Conservation (phyloP, 2,329 filamentous ascomycete genomes). For the Fusarium coffeatum region DNA sequence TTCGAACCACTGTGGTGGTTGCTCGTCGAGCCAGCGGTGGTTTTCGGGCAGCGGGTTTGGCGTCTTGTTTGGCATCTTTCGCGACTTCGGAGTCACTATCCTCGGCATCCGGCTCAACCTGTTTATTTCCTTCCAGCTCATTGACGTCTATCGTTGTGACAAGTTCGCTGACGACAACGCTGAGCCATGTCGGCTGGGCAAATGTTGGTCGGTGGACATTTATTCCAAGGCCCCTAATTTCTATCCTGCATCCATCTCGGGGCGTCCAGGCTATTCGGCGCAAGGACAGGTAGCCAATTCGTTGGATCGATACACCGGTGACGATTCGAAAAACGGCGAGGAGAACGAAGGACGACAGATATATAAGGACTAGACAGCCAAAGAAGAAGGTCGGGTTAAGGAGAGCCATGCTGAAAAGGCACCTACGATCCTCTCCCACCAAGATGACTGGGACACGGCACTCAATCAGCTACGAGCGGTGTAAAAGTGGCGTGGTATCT, state of each 20-base stretch:
- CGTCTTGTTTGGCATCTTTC: conserved; percentile 42
- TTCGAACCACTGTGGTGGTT: conserved; percentile 57
- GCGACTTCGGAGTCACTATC: conserved; percentile 47
- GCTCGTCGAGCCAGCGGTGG: conserved; percentile 30
- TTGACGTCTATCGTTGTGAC: conserved; percentile 84
- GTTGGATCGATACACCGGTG: conserved; percentile 94
- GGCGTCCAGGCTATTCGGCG: conserved; percentile 91
- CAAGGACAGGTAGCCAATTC: conserved; percentile 91
- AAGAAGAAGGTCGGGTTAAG: conserved; percentile 84
- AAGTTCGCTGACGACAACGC: conserved; percentile 86
- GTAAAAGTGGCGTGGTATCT: conserved; percentile 40
- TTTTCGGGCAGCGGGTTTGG: conserved; percentile 43
- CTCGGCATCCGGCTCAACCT: conserved; percentile 37
- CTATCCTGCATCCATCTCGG: conserved; percentile 87
- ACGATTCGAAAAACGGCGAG: conserved; percentile 93
- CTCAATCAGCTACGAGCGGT: conserved; percentile 42
- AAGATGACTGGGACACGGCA: conserved; percentile 36
- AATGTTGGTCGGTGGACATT: conserved; percentile 94
- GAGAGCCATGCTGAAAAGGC: conserved; percentile 66
- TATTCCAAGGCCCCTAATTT: conserved; percentile 88
- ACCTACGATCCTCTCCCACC: conserved; percentile 42
- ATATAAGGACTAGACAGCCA: conserved; percentile 85
- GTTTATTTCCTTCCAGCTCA: conserved; percentile 67
- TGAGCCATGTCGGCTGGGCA: conserved; percentile 96
- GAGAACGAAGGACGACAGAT: conserved; percentile 90